Evolutionary conservation across 305 asterid genomes (phyloP).

Genomic region (Fraxinus platypoda): DNA sequence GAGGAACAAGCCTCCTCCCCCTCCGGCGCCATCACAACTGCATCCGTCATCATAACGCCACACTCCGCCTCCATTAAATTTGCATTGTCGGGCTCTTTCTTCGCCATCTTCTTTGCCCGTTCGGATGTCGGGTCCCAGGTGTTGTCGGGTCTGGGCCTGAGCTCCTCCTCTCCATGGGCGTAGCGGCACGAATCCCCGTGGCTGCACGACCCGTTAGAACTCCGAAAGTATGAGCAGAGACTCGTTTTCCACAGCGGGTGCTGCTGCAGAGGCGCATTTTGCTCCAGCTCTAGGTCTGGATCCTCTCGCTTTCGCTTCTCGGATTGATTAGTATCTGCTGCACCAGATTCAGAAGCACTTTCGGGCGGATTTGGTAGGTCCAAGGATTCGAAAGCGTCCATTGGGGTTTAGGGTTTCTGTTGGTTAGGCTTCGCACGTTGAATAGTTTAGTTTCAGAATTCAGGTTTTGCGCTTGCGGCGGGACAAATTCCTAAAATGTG

Average conservation of each 20-base stretch:
- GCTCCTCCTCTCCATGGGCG: constrained; percentile 88
- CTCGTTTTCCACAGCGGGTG: constrained; percentile 79
- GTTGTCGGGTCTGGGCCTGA: constrained; percentile 64
- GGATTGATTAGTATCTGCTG: constrained; percentile 19
- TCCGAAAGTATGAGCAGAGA: constrained; percentile 81
- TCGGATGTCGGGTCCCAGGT: constrained; percentile 97
- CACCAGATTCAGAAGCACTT: constrained; percentile 18
- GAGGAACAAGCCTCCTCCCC: constrained; percentile 37
- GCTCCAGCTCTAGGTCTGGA: constrained; percentile 31
- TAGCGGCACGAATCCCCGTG: constrained; percentile 72
- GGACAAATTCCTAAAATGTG: neutral
- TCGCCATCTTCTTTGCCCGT: constrained; percentile 70
- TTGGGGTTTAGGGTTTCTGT: constrained; percentile 50
- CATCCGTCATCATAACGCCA: constrained; percentile 86
- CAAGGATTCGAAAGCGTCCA: constrained; percentile 35
- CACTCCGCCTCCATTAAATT: constrained; percentile 27
- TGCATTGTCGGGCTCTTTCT: constrained; percentile 26
- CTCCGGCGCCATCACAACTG: constrained; percentile 42
- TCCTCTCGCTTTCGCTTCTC: constrained; percentile 71
- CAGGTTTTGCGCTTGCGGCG: neutral
- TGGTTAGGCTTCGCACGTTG: constrained; percentile 41
- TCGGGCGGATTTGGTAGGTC: constrained; percentile 28
- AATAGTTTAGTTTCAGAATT: constrained; percentile 7
- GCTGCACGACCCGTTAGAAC: constrained; percentile 53
- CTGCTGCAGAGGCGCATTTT: constrained; percentile 23